Conservation (phyloP, 148 eudicot species). For the Polygonum maritimum region DNA sequence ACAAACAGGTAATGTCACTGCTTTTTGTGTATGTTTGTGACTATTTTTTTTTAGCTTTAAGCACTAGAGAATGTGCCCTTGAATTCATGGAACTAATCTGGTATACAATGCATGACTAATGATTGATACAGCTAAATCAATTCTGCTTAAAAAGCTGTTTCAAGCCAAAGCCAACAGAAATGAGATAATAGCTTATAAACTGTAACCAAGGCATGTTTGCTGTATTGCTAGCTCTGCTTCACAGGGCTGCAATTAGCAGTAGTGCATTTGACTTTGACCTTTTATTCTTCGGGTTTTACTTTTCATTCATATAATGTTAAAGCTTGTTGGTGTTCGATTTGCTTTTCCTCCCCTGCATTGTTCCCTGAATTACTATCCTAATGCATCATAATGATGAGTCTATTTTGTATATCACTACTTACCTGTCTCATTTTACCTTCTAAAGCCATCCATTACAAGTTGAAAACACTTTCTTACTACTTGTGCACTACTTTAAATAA, state of each 20-base stretch:
- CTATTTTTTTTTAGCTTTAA: neutral
- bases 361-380: neutral
- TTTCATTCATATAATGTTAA: neutral
- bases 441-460: neutral
- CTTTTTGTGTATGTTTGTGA: neutral
- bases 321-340: neutral
- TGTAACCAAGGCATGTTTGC: neutral
- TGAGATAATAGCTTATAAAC: neutral
- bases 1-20: conserved; percentile 56
- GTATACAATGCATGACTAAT: neutral
- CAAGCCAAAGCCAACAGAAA: neutral
- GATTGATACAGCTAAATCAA: neutral
- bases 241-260: neutral
- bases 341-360: neutral
- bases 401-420: neutral
- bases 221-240: neutral
- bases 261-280: neutral
- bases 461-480: neutral
- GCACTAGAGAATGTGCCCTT: neutral
- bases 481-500: neutral
- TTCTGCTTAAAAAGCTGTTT: neutral
- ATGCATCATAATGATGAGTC: neutral
- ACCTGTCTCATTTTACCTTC: neutral
- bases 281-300: neutral
- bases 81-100: neutral